Evolutionary conservation across 768 basidiomycete species (phyloP).

Genomic region (Trametes gibbosa): DNA sequence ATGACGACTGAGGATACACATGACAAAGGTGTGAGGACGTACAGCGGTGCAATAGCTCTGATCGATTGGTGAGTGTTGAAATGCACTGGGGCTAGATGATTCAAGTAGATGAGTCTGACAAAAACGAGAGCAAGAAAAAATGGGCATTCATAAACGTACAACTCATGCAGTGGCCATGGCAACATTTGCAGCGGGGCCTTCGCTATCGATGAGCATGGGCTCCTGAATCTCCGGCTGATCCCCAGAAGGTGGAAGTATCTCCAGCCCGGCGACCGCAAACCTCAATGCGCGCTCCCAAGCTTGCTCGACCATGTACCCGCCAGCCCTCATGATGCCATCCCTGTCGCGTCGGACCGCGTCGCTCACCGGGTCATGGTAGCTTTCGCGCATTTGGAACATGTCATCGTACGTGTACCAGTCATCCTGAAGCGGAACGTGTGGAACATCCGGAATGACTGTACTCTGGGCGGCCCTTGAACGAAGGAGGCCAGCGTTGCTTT

Average conservation of each 20-base stretch:
- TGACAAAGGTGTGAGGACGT: no score
- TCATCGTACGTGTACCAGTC: constrained; percentile 76
- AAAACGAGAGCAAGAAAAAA: not conserved
- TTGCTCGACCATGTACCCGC: constrained; percentile 79
- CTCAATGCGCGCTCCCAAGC: constrained; percentile 83
- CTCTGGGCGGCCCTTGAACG: constrained; percentile 65
- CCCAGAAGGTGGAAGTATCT: constrained; percentile 45
- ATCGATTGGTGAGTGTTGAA: no score
- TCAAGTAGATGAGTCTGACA: no score
- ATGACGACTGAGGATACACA: no score
- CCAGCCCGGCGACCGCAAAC: constrained; percentile 70
- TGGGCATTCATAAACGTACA: not conserved
- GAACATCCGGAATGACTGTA: constrained; percentile 69
- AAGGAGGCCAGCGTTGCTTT: constrained; percentile 38
- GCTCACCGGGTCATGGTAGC: constrained; percentile 72
- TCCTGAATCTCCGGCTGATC: not conserved
- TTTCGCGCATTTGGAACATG: constrained; percentile 49
- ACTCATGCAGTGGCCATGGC: constrained; percentile 42
- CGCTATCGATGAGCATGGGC: constrained; percentile 2
- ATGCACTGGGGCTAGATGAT: no score
- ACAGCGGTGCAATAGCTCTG: no score
- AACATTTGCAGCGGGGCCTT: constrained; percentile 41
- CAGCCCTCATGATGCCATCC: constrained; percentile 78
- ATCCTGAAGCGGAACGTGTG: constrained; percentile 77
- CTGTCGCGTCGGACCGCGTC: constrained; percentile 74